phyloP scores from a whole-genome alignment of 768 basidiomycete species.

The Suillus occidentalis region DNA sequence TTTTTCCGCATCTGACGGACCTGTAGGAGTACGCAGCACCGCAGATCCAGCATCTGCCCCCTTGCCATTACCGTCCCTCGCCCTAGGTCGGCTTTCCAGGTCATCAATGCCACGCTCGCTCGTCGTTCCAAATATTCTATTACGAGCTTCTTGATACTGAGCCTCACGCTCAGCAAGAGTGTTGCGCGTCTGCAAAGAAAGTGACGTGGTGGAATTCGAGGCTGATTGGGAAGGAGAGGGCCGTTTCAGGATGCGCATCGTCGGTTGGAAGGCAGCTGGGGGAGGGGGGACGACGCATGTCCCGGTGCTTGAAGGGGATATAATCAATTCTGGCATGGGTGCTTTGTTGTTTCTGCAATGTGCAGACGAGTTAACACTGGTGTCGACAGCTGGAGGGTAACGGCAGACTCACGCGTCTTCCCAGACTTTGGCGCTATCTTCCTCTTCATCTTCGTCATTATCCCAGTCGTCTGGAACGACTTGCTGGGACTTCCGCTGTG shows the following conservation, averaged over 20 bases:
- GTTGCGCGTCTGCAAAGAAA: constrained; percentile 23
- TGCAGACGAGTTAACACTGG: constrained; percentile 1
- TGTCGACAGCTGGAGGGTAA: constrained; percentile 3
- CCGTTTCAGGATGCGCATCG: constrained; percentile 73
- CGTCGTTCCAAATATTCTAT: constrained; percentile 62
- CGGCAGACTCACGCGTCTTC: constrained; percentile 61
- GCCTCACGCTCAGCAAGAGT: constrained; percentile 66
- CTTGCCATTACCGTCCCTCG: constrained; percentile 3
- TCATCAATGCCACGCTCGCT: constrained; percentile 12
- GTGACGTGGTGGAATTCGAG: constrained; percentile 15
- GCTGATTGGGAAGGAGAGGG: constrained; percentile 38
- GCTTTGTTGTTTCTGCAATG: constrained; percentile 51
- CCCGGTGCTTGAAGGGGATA: constrained; percentile 39
- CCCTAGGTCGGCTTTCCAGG: background rate
- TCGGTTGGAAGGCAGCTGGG: constrained; percentile 56
- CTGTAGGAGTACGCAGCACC: constrained; percentile 34
- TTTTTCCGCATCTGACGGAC: constrained; percentile 21
- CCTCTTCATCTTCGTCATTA: constrained; percentile 44
- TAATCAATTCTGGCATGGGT: constrained; percentile 69
- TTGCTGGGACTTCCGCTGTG: constrained; percentile 7
- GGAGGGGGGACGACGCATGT: constrained; percentile 48
- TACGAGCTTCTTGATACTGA: constrained; percentile 70
- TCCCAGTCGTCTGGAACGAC: constrained; percentile 59
- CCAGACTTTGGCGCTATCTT: constrained; percentile 58
- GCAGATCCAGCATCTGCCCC: constrained; percentile 1